phyloP scores from a whole-genome alignment of 257 asterid genomes.

The Plantago major region DNA sequence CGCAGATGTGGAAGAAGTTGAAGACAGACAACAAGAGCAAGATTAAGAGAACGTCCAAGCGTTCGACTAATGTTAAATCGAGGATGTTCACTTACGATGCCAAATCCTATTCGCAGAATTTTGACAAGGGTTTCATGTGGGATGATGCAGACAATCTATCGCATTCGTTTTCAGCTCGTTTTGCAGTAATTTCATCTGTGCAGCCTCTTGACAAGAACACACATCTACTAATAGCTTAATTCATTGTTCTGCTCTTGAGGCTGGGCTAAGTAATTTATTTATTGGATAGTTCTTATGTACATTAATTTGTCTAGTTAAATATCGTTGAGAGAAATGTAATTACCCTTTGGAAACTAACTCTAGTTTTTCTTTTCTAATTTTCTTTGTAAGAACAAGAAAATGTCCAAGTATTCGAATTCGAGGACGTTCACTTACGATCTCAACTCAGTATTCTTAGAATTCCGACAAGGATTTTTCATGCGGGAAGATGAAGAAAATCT shows the following conservation, averaged over 20 bases:
- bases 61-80: slow-evolving; percentile 19
- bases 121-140: slow-evolving; percentile 48
- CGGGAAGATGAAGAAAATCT: slow-evolving; percentile 43
- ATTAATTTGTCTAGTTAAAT: too few species aligned
- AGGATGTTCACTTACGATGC: slow-evolving; percentile 60
- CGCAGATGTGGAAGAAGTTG: slow-evolving; percentile 59
- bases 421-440: slow-evolving; percentile 41
- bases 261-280: too few species aligned
- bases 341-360: too few species aligned
- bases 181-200: slow-evolving; percentile 47
- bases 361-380: too few species aligned
- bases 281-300: too few species aligned
- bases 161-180: slow-evolving; percentile 69
- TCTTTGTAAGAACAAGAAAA: too few species aligned
- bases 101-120: slow-evolving; percentile 55
- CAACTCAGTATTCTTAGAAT: slow-evolving; percentile 43
- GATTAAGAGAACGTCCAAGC: slow-evolving; percentile 30
- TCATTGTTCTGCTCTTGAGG: too few species aligned
- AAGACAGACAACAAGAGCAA: slow-evolving; percentile 42
- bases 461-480: slow-evolving; percentile 45
- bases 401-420: slow-evolving; percentile 27
- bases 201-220: too few species aligned
- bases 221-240: too few species aligned
- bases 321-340: too few species aligned
- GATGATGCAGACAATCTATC: slow-evolving; percentile 45